Evolutionary conservation across 192 early-diverging fungal genomes (phyloP).

Genomic region (Coemansia sp.): DNA sequence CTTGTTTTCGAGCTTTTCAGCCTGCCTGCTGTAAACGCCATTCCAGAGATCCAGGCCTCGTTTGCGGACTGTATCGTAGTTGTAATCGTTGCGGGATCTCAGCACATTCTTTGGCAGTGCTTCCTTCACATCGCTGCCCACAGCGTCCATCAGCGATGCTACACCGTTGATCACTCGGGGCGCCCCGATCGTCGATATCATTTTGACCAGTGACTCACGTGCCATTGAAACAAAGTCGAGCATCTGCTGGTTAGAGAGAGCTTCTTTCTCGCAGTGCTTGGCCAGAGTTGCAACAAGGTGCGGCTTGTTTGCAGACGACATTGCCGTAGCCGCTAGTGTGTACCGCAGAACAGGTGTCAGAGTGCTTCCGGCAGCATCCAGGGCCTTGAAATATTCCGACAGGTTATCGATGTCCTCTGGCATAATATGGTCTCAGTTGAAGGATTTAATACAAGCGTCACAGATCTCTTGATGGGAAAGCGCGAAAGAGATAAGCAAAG

Average conservation of each 20-base stretch:
- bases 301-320: slow-evolving; percentile 15
- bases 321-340: slow-evolving; percentile 20
- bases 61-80: slow-evolving; percentile 17
- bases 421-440: neutral
- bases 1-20: slow-evolving; percentile 31
- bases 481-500: too few relatives aligned
- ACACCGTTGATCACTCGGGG: slow-evolving; percentile 30
- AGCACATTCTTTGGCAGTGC: slow-evolving; percentile 9
- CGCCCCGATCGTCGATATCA: slow-evolving; percentile 16
- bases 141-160: slow-evolving; percentile 24
- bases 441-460: too few relatives aligned
- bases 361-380: slow-evolving; percentile 9
- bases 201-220: slow-evolving; percentile 23
- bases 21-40: slow-evolving; percentile 34
- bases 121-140: slow-evolving; percentile 1
- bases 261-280: neutral
- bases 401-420: neutral
- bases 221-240: slow-evolving; percentile 5
- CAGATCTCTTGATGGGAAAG: too few relatives aligned
- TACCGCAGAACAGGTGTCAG: slow-evolving; percentile 13
- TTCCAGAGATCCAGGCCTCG: slow-evolving; percentile 33
- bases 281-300: neutral
- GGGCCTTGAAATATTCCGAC: neutral
- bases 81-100: slow-evolving; percentile 13
- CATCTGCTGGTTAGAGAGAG: neutral